These are phyloP conservation scores for Lagerstroemia fauriei DNA, from an alignment of 441 rosid genomes.

Conservation along the genomic window DNA sequence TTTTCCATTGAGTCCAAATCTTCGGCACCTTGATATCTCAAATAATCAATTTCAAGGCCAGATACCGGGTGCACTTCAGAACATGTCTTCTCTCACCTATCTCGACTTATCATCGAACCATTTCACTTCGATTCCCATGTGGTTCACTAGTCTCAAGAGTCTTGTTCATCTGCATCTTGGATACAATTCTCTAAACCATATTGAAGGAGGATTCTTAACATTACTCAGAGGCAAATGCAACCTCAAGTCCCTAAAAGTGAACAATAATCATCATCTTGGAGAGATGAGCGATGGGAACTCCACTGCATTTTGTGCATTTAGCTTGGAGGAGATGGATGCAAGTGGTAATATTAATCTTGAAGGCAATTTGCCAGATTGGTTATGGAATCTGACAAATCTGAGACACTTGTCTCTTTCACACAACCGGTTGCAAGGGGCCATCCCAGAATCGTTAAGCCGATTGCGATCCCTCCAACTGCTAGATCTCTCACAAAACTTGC, in stretches of 20 bases:
- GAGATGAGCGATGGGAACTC: not conserved
- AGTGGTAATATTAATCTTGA: not conserved
- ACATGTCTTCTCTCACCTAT: not conserved
- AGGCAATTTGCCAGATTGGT: not conserved
- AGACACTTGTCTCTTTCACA: not conserved
- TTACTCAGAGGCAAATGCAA: not conserved
- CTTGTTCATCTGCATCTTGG: constrained; percentile 3
- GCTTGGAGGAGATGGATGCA: not conserved
- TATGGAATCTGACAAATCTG: not conserved
- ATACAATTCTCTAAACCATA: not conserved
- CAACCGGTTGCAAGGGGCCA: not conserved
- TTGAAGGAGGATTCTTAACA: not conserved
- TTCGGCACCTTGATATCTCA: not conserved
- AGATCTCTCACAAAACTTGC: not conserved
- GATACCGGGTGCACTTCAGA: accelerated
- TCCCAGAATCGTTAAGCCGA: not conserved
- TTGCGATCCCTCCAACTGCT: accelerated
- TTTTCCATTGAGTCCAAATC: not conserved
- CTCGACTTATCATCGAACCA: not conserved
- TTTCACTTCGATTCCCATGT: not conserved
- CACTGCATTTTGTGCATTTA: not conserved
- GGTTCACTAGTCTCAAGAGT: not conserved
- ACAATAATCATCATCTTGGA: not conserved
- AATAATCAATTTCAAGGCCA: not conserved
- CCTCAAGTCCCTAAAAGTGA: not conserved